Conservation (phyloP, 1,284 basidiomycete species). For the Sporisorium reilianum region DNA sequence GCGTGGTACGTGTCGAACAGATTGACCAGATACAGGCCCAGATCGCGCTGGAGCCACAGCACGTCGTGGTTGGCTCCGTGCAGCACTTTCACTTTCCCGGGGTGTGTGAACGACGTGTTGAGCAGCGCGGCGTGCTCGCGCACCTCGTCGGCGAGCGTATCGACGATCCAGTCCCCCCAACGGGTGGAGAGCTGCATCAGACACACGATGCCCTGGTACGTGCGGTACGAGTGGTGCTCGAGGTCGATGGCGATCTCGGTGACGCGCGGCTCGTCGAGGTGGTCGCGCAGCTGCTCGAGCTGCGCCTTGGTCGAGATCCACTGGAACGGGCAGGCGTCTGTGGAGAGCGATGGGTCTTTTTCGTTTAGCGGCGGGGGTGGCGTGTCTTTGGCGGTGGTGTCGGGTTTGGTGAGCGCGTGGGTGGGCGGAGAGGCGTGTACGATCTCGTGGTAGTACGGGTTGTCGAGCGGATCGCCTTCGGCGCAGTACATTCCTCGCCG, state of each 20-base stretch:
- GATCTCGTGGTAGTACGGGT: constrained; percentile 67
- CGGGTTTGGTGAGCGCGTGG: constrained; percentile 66
- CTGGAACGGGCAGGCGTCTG: constrained; percentile 79
- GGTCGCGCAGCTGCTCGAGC: constrained; percentile 77
- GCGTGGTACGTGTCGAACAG: constrained; percentile 98
- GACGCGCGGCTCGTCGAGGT: constrained; percentile 71
- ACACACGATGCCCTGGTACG: constrained; percentile 88
- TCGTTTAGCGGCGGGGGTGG: constrained; percentile 56
- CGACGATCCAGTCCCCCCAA: constrained; percentile 86
- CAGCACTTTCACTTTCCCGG: constrained; percentile 81
- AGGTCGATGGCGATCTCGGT: constrained; percentile 91
- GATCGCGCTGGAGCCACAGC: constrained; percentile 94
- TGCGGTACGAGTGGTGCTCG: constrained; percentile 89
- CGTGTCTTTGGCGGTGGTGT: constrained; percentile 22
- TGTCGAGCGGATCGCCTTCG: constrained; percentile 64
- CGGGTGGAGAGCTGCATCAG: constrained; percentile 86
- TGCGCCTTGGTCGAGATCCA: constrained; percentile 78
- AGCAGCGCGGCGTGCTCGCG: constrained; percentile 79
- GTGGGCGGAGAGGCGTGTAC: constrained; percentile 43
- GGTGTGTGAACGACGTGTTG: constrained; percentile 81
- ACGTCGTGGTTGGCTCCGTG: constrained; percentile 96
- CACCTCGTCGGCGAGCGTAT: constrained; percentile 77
- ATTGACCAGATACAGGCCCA: constrained; percentile 91
- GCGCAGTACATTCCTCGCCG: constrained; percentile 64
- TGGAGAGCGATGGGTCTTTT: constrained; percentile 70